Evolutionary conservation across 78 protist species (phyloP), one percentile per base, ranked within the genome.

Genomic region (Cavenderia fasciculata): DNA sequence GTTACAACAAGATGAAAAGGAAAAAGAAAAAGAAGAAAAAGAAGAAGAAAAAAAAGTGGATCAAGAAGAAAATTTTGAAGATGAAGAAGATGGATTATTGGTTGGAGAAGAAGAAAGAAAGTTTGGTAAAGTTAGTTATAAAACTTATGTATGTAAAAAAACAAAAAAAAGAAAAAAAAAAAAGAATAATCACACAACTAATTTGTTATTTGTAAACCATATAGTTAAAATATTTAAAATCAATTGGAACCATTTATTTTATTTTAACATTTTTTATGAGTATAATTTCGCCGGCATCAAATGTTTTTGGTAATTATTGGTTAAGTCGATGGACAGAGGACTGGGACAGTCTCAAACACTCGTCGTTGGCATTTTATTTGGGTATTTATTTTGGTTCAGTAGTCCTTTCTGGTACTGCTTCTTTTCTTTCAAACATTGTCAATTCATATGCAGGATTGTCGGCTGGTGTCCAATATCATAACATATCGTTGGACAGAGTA

Each of bases 81-180:
- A 69, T 4, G 18, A 49, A 38, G 57, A 73, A 14, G 49, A 36
- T 2, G 33, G 8, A 29, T 4, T 73, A 40, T n/a, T n/a, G n/a
- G 43, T 43, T 5, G 16, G 4, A 73, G 19, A 73, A 2, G 82
- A 73, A 25, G 82, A 47, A 36, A 73, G 59, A 25, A 43, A 73
- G 23, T 23, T 4, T 10, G 82, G 82, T 8, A 18, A 2, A 1
- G 77, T 71, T 14, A 11, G 27, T 14, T 36, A 12, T 10, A 43
- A 2, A 43, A 1, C 12, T 12, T 71, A 41, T 71, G 8, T n/a
- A n/a, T n/a, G n/a, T n/a, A n/a, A n/a, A n/a, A n/a, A n/a, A n/a
- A n/a, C n/a, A n/a, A n/a, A n/a, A n/a, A n/a, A n/a, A n/a, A n/a
- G n/a, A n/a, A n/a, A n/a, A n/a, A n/a, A n/a, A n/a, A n/a, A n/a